These are phyloP conservation scores for Teunomyces aglyptinius DNA, from an alignment of 805 yeast species.

Conservation along the genomic window DNA sequence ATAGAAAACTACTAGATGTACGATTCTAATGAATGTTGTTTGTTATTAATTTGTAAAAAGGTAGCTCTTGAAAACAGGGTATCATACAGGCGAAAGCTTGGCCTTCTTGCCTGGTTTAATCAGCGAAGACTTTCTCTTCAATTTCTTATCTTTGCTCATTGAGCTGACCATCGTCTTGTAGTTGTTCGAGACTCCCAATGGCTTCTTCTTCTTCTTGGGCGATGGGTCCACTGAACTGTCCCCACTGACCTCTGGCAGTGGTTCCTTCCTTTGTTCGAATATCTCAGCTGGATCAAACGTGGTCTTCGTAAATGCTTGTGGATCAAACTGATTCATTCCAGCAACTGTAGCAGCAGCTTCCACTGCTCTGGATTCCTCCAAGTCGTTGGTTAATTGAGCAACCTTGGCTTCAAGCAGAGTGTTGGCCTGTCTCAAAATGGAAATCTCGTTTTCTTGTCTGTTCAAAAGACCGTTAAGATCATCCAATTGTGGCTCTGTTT, in stretches of 20 bases:
- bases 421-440: background rate
- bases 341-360: conserved; percentile 3
- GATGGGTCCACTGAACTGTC: background rate
- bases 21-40: background rate
- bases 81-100: conserved; percentile 1
- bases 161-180: conserved; percentile 10
- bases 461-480: conserved; percentile 1
- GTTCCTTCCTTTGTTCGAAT: conserved; percentile 5
- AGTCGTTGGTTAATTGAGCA: conserved; percentile 1
- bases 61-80: too few species aligned
- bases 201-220: conserved; percentile 3
- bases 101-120: conserved; percentile 4
- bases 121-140: conserved; percentile 5
- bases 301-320: background rate
- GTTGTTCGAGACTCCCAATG: conserved; percentile 10
- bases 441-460: background rate
- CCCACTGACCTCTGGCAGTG: background rate
- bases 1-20: background rate
- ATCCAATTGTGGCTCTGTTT: background rate
- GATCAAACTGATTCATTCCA: conserved; percentile 6
- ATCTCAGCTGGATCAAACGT: conserved; percentile 8
- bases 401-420: conserved; percentile 1
- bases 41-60: background rate
- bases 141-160: conserved; percentile 12
- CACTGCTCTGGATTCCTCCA: conserved; percentile 2